Conservation (phyloP, 73 alveolate species). For the Paramecium sonneborni region DNA sequence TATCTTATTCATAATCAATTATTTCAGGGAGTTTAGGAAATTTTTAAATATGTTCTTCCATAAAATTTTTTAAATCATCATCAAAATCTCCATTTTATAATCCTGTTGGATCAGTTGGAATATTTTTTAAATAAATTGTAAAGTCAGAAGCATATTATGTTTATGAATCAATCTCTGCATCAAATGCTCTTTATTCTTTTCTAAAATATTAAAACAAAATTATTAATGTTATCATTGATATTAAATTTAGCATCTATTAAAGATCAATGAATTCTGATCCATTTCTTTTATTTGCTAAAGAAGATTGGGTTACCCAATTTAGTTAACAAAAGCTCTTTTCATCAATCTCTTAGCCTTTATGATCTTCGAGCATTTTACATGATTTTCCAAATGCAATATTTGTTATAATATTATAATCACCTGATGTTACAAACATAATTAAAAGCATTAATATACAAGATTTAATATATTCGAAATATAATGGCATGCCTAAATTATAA, state of each 20-base stretch:
- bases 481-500: background rate
- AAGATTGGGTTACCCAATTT: background rate
- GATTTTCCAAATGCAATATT: background rate
- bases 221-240: background rate
- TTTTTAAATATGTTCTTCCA: background rate
- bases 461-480: background rate
- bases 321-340: background rate
- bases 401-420: constrained; percentile 43
- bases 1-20: background rate
- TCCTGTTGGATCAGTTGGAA: background rate
- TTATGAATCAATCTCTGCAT: background rate
- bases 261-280: background rate
- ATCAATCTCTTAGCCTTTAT: background rate
- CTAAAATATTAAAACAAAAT: background rate
- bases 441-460: background rate
- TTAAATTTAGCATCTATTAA: background rate
- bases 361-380: background rate
- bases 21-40: background rate
- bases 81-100: background rate
- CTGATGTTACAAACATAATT: constrained; percentile 33
- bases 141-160: background rate
- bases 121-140: background rate
- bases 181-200: background rate
- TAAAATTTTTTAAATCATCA: background rate
- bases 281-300: constrained; percentile 24